Base-by-base conservation (phyloP, 2,329 filamentous ascomycete genomes). In the Phialemonium atrogriseum region DNA sequence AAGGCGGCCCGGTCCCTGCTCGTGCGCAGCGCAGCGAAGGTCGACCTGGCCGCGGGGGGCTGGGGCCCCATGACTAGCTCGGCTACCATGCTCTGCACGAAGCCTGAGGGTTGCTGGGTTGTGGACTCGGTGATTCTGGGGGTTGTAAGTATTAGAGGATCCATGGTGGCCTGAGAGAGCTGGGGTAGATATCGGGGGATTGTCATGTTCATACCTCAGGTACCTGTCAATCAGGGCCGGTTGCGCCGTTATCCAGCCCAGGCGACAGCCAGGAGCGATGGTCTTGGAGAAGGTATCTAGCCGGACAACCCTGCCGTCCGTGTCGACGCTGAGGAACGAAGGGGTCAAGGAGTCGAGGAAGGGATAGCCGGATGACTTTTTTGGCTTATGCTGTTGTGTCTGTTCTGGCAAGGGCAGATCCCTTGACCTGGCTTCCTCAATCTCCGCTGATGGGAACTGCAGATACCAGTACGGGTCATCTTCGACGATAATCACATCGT, bases 381-480 rank as follows among this genome's bases (percentile, higher is more conserved):
- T 37, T 47, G 43, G 23, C 40, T 34, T 41, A 44, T 33, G 35
- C 40, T 42, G 43, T 18, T 7, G 28, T 45, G 33, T 59, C 16
- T 13, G 24, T 24, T 34, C 57, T 30, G 55, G 50, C 7, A 46
- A 38, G 40, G 48, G 56, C 21, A 53, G 43, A 32, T 54, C 52
- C 23, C 66, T 56, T 12, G 68, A 64, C 47, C 67, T 63, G 45
- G 72, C 63, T 50, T 74, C 62, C 28, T 58, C 56, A 16, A 50
- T 27, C 32, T 63, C 71, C 1, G 83, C 79, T 1, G 83, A 83
- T 0, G 86, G 85, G 56, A 76, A 95, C 54, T 95, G 89, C 7
- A 96, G 68, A 55, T 91, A 89, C 84, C 86, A 95, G 62, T 95
- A 95, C 5, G 89, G 89, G 40, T 95, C 88, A 47, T 96, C 89